A percentile compares a stretch with the other conserved stretches of the same genome.
Evolutionary conservation across 1,139 yeast species (phyloP).

Genomic region (Lodderomyces metapsilosis): DNA sequence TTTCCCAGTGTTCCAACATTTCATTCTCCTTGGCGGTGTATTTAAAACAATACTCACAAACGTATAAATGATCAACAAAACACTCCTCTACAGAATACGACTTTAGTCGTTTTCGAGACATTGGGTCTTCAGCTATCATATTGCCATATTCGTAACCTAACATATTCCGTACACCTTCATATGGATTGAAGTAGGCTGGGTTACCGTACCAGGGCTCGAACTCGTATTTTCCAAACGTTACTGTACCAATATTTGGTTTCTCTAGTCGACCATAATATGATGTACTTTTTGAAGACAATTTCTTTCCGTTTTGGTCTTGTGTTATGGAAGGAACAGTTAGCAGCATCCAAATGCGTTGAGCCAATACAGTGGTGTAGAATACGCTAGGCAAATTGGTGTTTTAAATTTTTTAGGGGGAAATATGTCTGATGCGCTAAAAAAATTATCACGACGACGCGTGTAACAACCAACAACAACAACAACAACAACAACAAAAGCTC

Average conservation of each 20-base stretch:
- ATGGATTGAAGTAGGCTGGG: conserved; percentile 61
- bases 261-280: conserved; percentile 60
- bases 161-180: conserved; percentile 22
- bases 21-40: conserved; percentile 52
- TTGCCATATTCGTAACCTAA: conserved; percentile 29
- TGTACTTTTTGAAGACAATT: conserved; percentile 11
- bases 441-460: too few relatives aligned
- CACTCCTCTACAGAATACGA: conserved; percentile 12
- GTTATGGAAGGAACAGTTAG: conserved; percentile 3
- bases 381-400: too few relatives aligned
- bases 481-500: too few relatives aligned
- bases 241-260: conserved; percentile 59
- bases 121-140: conserved; percentile 20
- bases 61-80: conserved; percentile 63
- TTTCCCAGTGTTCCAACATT: conserved; percentile 40
- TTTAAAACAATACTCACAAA: conserved; percentile 84
- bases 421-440: too few relatives aligned
- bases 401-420: too few relatives aligned
- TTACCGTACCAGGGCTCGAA: conserved; percentile 87
- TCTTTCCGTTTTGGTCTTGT: conserved; percentile 5
- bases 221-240: conserved; percentile 62
- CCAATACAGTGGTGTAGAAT: too few relatives aligned
- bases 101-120: conserved; percentile 14
- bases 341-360: conserved; percentile 7
- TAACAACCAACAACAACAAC: not conserved